Evolutionary conservation across 495 filamentous ascomycete species (phyloP).

Genomic region (Elasticomyces elasticus): DNA sequence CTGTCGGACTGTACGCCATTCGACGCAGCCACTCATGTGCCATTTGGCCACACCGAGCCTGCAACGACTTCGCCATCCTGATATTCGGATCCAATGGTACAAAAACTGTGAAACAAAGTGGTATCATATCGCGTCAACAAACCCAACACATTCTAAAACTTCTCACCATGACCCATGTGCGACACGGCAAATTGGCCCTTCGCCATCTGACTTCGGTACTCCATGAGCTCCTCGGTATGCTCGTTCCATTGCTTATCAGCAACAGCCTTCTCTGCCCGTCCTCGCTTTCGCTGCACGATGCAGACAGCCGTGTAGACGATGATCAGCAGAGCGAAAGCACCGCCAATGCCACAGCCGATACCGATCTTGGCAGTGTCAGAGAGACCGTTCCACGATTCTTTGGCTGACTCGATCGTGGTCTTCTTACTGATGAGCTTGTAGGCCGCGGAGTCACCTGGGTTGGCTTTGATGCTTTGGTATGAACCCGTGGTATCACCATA

Average conservation of each 20-base stretch:
- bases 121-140: background rate
- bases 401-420: constrained; percentile 8
- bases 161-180: constrained; percentile 13
- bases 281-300: constrained; percentile 16
- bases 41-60: no score
- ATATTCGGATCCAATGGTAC: no score
- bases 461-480: constrained; percentile 19
- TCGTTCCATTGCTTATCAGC: constrained; percentile 21
- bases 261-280: constrained; percentile 12
- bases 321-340: background rate
- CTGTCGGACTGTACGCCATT: no score
- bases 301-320: constrained; percentile 11
- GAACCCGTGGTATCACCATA: constrained; percentile 19
- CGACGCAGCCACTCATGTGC: no score
- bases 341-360: constrained; percentile 17
- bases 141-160: background rate
- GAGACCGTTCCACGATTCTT: constrained; percentile 15
- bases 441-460: constrained; percentile 13
- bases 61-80: no score
- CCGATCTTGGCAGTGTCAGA: constrained; percentile 21
- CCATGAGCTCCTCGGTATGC: constrained; percentile 14
- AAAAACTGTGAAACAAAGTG: background rate
- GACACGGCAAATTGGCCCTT: constrained; percentile 17
- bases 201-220: constrained; percentile 15
- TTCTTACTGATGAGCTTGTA: constrained; percentile 16